Evolutionary conservation across 208 protist genomes (phyloP), one percentile per base, ranked within the genome.

Genomic region (Tritrichomonas musculus): DNA sequence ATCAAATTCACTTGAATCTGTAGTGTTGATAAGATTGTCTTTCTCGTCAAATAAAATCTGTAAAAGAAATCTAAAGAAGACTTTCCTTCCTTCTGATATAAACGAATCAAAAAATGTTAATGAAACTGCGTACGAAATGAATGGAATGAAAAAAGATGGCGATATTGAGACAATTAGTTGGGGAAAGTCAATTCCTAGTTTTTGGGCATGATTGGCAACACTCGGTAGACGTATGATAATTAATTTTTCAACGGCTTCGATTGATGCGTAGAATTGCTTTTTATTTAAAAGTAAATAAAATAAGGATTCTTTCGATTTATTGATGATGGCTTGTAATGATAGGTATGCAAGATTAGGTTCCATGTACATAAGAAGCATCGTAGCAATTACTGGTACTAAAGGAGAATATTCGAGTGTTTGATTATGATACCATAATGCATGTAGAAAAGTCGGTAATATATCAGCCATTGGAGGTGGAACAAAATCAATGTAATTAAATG

Each of bases 41-140:
- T 60, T 17, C 53, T 60, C 53, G 5, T 60, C 53, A 60, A 60
- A 22, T 5, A 60, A 17, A 60, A 60, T 60, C 17, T 60, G 53
- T 22, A 60, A 14, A 53, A 88, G 9, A 36, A 88, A 88, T 39
- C 77, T 0, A 2, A 50, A 20, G 1, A 88, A 27, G 27, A 88
- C n/a, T 88, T 88, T 88, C 27, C 41, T 88, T 0, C 77, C 77
- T 57, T 88, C 77, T 3, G 39, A 0, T 9, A 88, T 88, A 36
- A 39, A 88, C 14, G 47, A 33, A 88, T 88, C 77, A 39, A 88
- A 88, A 57, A 88, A 39, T 60, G 47, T 88, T 20, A 88, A 39
- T 39, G 77, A 13, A 50, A 88, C 47, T 33, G 41, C 47, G 39
- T 57, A n/a, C 4, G 77, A n/a, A 5, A 53, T 39, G 17, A 57